Base-by-base conservation (phyloP, 1,284 basidiomycete species). In the Apiotrichum siamense region DNA sequence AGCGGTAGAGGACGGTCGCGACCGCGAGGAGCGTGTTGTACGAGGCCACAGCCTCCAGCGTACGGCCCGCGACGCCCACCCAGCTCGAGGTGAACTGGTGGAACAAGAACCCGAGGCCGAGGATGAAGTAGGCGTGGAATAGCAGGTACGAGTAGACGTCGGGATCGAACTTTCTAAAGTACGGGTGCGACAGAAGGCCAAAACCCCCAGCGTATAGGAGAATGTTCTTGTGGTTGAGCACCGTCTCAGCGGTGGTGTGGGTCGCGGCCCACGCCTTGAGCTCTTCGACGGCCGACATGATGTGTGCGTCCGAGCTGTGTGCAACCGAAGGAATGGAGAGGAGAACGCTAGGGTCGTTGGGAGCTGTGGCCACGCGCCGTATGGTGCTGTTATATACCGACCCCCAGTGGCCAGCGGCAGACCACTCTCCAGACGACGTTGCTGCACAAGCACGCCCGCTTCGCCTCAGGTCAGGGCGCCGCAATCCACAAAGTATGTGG, bases 1-100 rank as follows among this genome's bases (percentile, higher is more conserved):
- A 25, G 38, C 49, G 49, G 23, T 51, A 51, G 24, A 37, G 17
- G 29, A 36, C 38, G n/a, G 47, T 46, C 3, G 49, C 41, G 6
- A 36, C 2, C 18, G 31, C 18, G 13, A 33, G 31, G 18, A 17
- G 7, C 1, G 31, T 33, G 44, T 51, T 51, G 36, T 45, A 15
- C 7, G 41, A 9, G 7, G 31, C 12, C n/a, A 44, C 9, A 12
- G 31, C 40, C 17, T 43, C 40, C 15, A n/a, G 21, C 2, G 41
- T 23, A 26, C 31, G 38, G 15, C 42, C 31, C 20, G 18, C 47
- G 2, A 40, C 40, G 2, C 7, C 24, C 12, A 13, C 3, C 21
- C 27, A 7, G 10, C 33, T 27, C 4, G 5, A 2, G 25, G 25
- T 13, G 26, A 31, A 37, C 24, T n/a, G 24, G 25, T 43, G 31